A percentile compares a stretch with the other conserved stretches of the same genome.
phyloP scores from a whole-genome alignment of 192 early-diverging fungal species.

The Coemansia sp. region DNA sequence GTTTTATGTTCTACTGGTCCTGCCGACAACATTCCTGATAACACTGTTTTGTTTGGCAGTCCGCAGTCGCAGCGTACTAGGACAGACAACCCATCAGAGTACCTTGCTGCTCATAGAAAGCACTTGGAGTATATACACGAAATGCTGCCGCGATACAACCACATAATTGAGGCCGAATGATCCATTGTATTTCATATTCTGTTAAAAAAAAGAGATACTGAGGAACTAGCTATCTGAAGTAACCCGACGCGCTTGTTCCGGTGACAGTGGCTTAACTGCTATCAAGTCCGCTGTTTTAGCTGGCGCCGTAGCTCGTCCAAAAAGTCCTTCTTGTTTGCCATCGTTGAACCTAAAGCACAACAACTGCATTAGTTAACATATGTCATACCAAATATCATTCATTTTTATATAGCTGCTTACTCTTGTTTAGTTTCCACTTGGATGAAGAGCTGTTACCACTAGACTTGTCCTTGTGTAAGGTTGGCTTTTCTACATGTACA shows the following conservation, averaged over 20 bases:
- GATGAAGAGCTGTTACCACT: not conserved
- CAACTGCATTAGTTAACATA: not conserved
- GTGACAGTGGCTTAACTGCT: not conserved
- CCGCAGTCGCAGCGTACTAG: slow-evolving; percentile 40
- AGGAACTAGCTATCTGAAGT: not conserved
- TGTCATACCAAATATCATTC: not conserved
- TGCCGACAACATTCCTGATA: slow-evolving; percentile 45
- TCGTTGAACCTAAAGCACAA: slow-evolving; percentile 37
- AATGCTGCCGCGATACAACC: slow-evolving; percentile 59
- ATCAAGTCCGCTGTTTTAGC: slow-evolving; percentile 6
- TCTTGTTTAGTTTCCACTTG: slow-evolving; percentile 34
- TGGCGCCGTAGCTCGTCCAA: slow-evolving; percentile 51
- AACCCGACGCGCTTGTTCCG: not conserved
- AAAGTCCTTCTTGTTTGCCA: slow-evolving; percentile 57
- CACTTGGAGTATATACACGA: slow-evolving; percentile 57
- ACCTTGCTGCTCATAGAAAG: slow-evolving; percentile 34
- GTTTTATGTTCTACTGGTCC: slow-evolving; percentile 33
- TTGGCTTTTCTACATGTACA: slow-evolving; percentile 36
- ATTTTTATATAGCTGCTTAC: slow-evolving; percentile 14
- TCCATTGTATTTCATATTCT: slow-evolving; percentile 1
- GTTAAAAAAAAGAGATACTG: not conserved
- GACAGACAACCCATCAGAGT: slow-evolving; percentile 27
- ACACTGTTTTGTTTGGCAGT: slow-evolving; percentile 51
- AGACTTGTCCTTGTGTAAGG: slow-evolving; percentile 29
- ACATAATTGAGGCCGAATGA: slow-evolving; percentile 55